phyloP scores from a whole-genome alignment of 768 basidiomycete genomes.

The Termitomyces sp. region DNA sequence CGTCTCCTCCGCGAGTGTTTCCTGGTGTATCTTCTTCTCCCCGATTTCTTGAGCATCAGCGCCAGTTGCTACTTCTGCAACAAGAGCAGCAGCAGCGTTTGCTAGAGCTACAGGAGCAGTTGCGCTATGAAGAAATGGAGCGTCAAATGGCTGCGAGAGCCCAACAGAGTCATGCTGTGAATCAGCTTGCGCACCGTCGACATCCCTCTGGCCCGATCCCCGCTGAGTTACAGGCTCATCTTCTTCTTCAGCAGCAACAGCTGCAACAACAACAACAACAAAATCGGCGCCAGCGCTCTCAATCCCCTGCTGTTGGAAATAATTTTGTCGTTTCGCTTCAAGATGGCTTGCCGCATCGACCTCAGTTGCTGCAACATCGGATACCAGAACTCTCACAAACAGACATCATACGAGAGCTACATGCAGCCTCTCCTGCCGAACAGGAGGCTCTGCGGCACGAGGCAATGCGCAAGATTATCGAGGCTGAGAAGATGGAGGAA shows the following conservation, averaged over 20 bases:
- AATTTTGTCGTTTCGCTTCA: slow-evolving; percentile 36
- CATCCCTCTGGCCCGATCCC: slow-evolving; percentile 40
- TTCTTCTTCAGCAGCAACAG: slow-evolving; percentile 35
- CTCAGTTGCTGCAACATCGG: slow-evolving; percentile 70
- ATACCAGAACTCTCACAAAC: slow-evolving; percentile 72
- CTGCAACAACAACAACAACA: slow-evolving; percentile 43
- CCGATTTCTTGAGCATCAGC: slow-evolving; percentile 72
- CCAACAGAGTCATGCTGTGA: slow-evolving; percentile 30
- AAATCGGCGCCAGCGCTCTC: slow-evolving; percentile 36
- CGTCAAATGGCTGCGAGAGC: slow-evolving; percentile 46
- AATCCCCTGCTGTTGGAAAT: slow-evolving; percentile 31
- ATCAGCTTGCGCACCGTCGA: slow-evolving; percentile 31
- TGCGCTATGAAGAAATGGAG: slow-evolving; percentile 61
- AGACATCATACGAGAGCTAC: slow-evolving; percentile 62
- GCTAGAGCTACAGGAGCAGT: slow-evolving; percentile 58
- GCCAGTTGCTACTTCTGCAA: slow-evolving; percentile 62
- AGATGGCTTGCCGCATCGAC: slow-evolving; percentile 48
- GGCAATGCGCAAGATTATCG: slow-evolving; percentile 85
- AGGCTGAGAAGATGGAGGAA: slow-evolving; percentile 85
- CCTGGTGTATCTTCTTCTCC: slow-evolving; percentile 66
- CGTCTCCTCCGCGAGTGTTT: slow-evolving; percentile 71
- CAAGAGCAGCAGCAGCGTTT: slow-evolving; percentile 57
- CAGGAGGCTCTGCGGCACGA: slow-evolving; percentile 70
- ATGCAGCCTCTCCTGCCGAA: slow-evolving; percentile 46
- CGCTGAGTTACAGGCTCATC: slow-evolving; percentile 43